Percentiles rank a stretch among this genome's conserved stretches.
Evolutionary conservation across 208 protist genomes (phyloP).

Genomic region (Lotmaria passim): DNA sequence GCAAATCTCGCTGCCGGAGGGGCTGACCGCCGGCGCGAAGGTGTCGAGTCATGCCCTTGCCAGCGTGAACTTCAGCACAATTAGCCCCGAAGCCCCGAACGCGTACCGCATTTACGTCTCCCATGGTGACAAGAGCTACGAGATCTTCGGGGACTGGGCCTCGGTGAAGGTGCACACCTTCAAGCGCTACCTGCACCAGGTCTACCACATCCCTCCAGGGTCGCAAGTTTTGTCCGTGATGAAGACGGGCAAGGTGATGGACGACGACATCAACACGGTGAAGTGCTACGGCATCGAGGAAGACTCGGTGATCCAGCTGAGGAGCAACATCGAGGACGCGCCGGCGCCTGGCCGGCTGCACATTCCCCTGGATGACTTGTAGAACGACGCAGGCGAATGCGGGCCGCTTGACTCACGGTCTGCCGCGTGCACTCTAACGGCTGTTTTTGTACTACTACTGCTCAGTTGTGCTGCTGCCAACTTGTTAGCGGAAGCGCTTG

Average conservation of each 20-base stretch:
- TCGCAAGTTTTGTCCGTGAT: constrained; percentile 65
- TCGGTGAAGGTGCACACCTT: constrained; percentile 86
- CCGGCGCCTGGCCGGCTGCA: constrained; percentile 24
- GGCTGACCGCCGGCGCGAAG: constrained; percentile 43
- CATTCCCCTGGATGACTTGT: constrained; percentile 70
- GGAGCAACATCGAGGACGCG: constrained; percentile 37
- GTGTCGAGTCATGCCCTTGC: constrained; percentile 66
- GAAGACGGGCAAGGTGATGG: constrained; percentile 59
- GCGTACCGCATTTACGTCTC: constrained; percentile 87
- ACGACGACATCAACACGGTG: constrained; percentile 82
- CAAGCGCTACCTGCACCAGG: constrained; percentile 88
- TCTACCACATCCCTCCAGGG: constrained; percentile 75
- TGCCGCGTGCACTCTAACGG: too few species aligned
- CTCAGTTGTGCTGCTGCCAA: too few species aligned
- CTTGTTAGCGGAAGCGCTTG: too few species aligned
- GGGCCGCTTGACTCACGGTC: too few species aligned
- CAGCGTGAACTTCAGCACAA: constrained; percentile 85
- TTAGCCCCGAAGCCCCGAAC: constrained; percentile 79
- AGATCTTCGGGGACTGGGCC: constrained; percentile 88
- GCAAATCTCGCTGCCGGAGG: constrained; percentile 65
- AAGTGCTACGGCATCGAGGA: constrained; percentile 71
- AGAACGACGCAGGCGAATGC: too few species aligned
- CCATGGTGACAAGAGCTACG: constrained; percentile 75
- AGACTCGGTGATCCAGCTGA: constrained; percentile 72
- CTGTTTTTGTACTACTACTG: too few species aligned